Base-by-base conservation (phyloP, 768 basidiomycete species). In the Boletus patriciae region DNA sequence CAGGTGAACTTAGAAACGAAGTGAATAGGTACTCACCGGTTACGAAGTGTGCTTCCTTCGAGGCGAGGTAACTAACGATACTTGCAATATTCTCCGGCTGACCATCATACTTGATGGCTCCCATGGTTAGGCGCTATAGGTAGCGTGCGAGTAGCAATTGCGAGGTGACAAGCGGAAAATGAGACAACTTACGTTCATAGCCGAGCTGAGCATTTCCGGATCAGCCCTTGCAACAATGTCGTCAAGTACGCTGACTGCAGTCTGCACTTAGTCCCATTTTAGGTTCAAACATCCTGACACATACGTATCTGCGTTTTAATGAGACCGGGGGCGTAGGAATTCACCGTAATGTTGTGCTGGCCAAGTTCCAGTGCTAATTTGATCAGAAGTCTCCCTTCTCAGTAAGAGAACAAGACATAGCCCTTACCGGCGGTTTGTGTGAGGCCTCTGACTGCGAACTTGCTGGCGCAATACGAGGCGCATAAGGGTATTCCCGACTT, bases 391-490 rank as follows among this genome's bases (percentile, higher is more conserved):
- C 1, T 38, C 16, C 23, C 23, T 40, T 4, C 23, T 9, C 34
- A 43, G 6, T 7, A 8, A 18, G 25, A 15, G 7, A n/a, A 25
- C 3, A 27, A 19, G 1, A 15, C 6, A 31, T 0, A 31, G 43
- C 27, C 31, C 58, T 45, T 57, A 76, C 77, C 73, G 2, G 70
- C 66, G 7, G 66, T 54, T 47, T 78, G 77, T 7, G 76, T 79
- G 3, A 78, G 50, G 1, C 73, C 73, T 31, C 76, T 68, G 36
- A 78, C 59, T 7, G 75, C 75, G 34, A 74, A 77, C 53, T 79
- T 79, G 25, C 73, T 70, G 8, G 74, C 63, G 36, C 52, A 59
- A 49, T 79, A 79, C 0, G 50, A 15, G 12, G 19, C 6, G n/a
- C 6, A 3, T 16, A 44, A 44, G n/a, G 18, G 31, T 4, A 11